Evolutionary conservation across 1,139 yeast genomes (phyloP).

Genomic region (Kurtzmaniella quercitrusa): DNA sequence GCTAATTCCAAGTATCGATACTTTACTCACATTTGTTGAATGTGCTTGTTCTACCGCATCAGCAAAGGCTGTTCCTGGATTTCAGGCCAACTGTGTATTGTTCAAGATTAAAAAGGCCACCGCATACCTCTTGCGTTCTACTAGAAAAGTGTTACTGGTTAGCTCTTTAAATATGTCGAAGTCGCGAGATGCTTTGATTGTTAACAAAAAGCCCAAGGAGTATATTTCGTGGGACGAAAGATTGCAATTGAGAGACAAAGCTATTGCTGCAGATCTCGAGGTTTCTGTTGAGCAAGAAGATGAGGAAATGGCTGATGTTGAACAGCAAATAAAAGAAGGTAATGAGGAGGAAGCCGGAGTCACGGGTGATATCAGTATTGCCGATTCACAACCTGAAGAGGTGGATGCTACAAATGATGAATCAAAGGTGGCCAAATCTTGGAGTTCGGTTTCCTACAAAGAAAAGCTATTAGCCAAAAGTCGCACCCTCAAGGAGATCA

Average conservation of each 20-base stretch:
- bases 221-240: constrained; percentile 40
- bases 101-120: constrained; percentile 60
- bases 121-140: constrained; percentile 52
- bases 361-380: not conserved
- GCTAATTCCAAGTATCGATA: constrained; percentile 57
- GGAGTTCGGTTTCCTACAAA: constrained; percentile 20
- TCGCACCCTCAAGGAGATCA: constrained; percentile 4
- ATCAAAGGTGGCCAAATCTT: not conserved
- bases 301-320: constrained; percentile 4
- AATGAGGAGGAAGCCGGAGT: constrained; percentile 1
- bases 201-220: constrained; percentile 27
- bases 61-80: constrained; percentile 13
- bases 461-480: constrained; percentile 16
- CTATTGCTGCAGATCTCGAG: constrained; percentile 22
- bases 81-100: constrained; percentile 48
- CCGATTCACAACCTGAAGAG: not conserved
- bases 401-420: not conserved
- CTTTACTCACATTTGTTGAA: constrained; percentile 50
- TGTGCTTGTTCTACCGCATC: constrained; percentile 66
- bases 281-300: constrained; percentile 7
- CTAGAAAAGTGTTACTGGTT: constrained; percentile 48
- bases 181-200: constrained; percentile 38
- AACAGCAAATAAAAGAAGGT: constrained; percentile 6
- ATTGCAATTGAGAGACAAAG: constrained; percentile 26
- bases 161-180: constrained; percentile 33